Base-by-base conservation (phyloP, 106 monocot genomes). In the Triglochin maritima region DNA sequence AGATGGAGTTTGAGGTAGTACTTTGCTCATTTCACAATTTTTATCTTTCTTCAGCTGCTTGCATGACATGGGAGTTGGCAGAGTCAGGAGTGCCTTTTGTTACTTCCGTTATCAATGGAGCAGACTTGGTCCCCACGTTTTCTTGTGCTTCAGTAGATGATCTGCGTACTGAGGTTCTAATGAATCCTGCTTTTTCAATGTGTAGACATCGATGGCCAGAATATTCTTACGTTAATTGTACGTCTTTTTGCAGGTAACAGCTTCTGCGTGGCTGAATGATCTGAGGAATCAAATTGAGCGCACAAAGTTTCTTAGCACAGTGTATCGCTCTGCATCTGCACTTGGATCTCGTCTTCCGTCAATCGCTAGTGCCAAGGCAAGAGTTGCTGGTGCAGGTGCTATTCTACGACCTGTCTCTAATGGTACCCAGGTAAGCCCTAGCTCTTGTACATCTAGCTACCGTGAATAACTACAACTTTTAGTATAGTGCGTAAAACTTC, bases 211-310 rank as follows among this genome's bases (percentile, higher is more conserved):
- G 11, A 47, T 58, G 14, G 64, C 71, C 4, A 46, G 13, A 64
- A 64, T 59, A 13, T 16, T 5, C 15, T 5, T 59, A 16, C 3
- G 52, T 58, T 81, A 11, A 29, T 29, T 29, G 29, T 1, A 29
- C 1, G 29, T 29, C n/a, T 49, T 50, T 69, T 10, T 42, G 61
- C 76, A 96, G 95, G 95, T 96, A 42, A 96, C 90, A 42, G 84
- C 90, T 69, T 96, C 95, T 74, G 95, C 95, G 44, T 96, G 95
- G 95, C 44, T 96, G 51, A 96, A 90, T 82, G 95, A 96, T 53
- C 73, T 96, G 46, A 75, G 87, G 69, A 83, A 74, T 82, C 95
- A 96, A 81, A 89, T 96, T 72, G 90, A 96, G 77, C 77, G 71
- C 54, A 96, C 95, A 42, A 81, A 78, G 74, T 87, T 96, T 11